Base-by-base conservation (phyloP, 768 basidiomycete genomes). In the Lentinula detonsa region DNA sequence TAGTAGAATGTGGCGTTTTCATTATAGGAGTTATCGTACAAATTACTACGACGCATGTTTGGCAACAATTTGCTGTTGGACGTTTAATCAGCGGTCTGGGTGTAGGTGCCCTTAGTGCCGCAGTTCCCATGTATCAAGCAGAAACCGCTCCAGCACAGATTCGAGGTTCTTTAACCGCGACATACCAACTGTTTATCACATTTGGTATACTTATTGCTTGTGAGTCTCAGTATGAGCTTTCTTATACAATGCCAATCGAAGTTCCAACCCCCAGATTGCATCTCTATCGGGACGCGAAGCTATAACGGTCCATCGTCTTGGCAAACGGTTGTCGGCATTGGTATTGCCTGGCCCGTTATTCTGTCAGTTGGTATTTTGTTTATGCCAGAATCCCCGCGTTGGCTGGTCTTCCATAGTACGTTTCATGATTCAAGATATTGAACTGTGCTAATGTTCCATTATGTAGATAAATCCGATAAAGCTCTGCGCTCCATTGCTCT, bases 71-170 rank as follows among this genome's bases (percentile, higher is more conserved):
- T 64, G 81, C 84, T 45, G 76, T 88, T 42, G 87, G 88, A 11
- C 81, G 88, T 31, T 75, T 88, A 49, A 71, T 90, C 61, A 78
- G 82, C 51, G 89, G 90, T 54, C 68, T 90, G 37, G 88, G 83
- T 43, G 84, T 90, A 23, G 88, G 90, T 40, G 85, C 81, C 0
- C 78, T 89, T 5, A 84, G 82, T 46, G 85, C 86, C 35, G 85
- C 83, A 7, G 85, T 89, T 0, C 88, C 87, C 0, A 85, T 88
- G 75, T 89, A 86, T 69, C 84, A 87, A 79, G 85, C 86, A 8
- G 88, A 90, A 70, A 85, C 85, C 0, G 87, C 87, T 0, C 90
- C 89, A 11, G 77, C 85, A 10, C 82, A 88, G 64, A 84, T 91
- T 60, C 81, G 89, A 57, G 88, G 90, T 3, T 82, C 86, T 1